A percentile compares a stretch with the other conserved stretches of the same genome.
These are phyloP conservation scores for Fraxinus ornus DNA, from an alignment of 305 asterid species.

Conservation along the genomic window DNA sequence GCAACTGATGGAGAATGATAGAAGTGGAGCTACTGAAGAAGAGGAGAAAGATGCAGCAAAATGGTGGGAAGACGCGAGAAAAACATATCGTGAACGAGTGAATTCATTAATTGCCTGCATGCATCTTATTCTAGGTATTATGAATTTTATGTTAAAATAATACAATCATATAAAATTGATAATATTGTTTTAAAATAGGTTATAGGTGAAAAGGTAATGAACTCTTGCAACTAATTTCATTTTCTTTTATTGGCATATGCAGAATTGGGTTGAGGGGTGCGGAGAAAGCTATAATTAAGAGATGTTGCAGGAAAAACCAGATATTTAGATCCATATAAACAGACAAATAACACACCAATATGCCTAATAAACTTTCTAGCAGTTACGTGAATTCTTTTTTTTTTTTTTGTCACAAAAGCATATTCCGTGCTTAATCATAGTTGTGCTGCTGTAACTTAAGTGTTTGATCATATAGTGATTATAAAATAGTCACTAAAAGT, in stretches of 20 bases:
- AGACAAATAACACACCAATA: neutral
- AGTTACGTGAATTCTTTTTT: neutral
- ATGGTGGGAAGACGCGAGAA: slow-evolving; percentile 31
- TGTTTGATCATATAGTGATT: neutral
- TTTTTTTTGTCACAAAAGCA: neutral
- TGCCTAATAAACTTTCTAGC: neutral
- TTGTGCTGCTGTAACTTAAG: neutral
- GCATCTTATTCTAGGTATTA: slow-evolving; percentile 50
- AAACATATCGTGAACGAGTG: slow-evolving; percentile 8
- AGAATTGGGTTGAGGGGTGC: neutral
- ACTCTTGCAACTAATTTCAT: neutral
- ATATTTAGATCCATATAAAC: neutral
- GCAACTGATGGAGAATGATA: slow-evolving; percentile 29
- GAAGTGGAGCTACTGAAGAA: slow-evolving; percentile 15
- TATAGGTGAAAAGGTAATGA: neutral
- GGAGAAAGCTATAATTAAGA: neutral
- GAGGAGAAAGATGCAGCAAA: slow-evolving; percentile 29
- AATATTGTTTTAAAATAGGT: neutral
- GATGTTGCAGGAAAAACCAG: neutral
- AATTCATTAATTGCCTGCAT: slow-evolving; percentile 32
- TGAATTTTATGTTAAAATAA: neutral
- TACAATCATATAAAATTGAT: neutral
- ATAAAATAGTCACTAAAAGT: neutral
- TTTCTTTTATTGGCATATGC: neutral
- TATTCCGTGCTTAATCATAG: neutral